Percentiles rank a stretch among this genome's conserved stretches.
Conservation (phyloP, 257 asterid genomes). For the Mentha longifolia region DNA sequence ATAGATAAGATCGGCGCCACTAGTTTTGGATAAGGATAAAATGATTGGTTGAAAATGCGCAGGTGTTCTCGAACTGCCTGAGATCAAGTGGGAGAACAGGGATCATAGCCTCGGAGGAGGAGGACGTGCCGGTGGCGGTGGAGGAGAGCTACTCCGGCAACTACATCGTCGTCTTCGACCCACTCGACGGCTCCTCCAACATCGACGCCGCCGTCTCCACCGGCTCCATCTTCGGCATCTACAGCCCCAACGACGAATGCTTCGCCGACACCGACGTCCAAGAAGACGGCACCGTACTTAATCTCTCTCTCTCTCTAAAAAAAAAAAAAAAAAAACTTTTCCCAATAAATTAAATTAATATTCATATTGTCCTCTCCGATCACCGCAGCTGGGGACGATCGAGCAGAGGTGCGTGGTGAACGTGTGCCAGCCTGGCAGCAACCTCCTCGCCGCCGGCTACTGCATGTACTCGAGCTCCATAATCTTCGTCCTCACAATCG, state of each 20-base stretch:
- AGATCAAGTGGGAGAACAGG: conserved; percentile 97
- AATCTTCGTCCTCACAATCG: conserved; percentile 74
- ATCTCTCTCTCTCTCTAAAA: no score
- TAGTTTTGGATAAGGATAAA: not conserved
- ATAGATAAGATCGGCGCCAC: no score
- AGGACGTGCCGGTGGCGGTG: conserved; percentile 97
- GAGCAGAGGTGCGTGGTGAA: conserved; percentile 70
- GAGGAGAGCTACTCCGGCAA: conserved; percentile 97
- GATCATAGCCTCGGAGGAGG: conserved; percentile 98
- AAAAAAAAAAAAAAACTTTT: no score
- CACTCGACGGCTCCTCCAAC: conserved; percentile 96
- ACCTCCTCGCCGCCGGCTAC: conserved; percentile 92
- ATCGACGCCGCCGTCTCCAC: conserved; percentile 95
- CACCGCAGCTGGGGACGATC: conserved; percentile 65
- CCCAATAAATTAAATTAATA: no score
- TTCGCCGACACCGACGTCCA: conserved; percentile 70
- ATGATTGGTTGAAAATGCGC: conserved; percentile 6
- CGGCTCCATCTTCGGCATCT: conserved; percentile 93
- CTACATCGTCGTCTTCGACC: conserved; percentile 94
- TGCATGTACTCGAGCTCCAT: conserved; percentile 97
- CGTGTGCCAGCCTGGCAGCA: conserved; percentile 91
- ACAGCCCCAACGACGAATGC: conserved; percentile 88
- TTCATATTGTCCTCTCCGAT: not conserved
- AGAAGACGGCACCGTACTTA: conserved; percentile 60
- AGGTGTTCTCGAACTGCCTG: conserved; percentile 88